Evolutionary conservation across 1,139 yeast genomes (phyloP), one percentile per base, ranked within the genome.

Genomic region (Yamadazyma kanchanaburiensis): DNA sequence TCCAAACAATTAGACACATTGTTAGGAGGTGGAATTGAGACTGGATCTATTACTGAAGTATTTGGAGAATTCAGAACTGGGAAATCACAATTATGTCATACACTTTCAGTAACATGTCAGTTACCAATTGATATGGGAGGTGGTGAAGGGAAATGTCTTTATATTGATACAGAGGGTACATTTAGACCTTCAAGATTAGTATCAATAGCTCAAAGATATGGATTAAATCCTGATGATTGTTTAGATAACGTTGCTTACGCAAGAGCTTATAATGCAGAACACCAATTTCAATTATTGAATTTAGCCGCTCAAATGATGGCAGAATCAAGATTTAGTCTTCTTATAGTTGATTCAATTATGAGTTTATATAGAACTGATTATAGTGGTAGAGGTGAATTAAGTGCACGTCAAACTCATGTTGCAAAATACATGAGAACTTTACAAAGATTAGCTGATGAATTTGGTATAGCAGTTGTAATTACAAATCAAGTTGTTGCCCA

Each of bases 1-100:
- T 88, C 97, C 5, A 87, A 88, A 51, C 94, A 88, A 49, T 68
- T 91, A 34, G 98, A 91, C 54, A 88, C 96, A 1, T 67, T 94
- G 32, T 65, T 94, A 20, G 97, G 96, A 8, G 99, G 99, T 29
- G 99, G 99, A 18, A 74, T 91, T 31, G 99, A 91, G 58, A 91
- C 99, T 0, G 99, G 99, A 2, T 83, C 95, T 2, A 84, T 94
- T 44, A 91, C 99, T 1, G 99, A 91, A 58, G 77, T 89, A 7
- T 91, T 87, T 64, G 99, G 99, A 24, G 98, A 91, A 59, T 94
- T 89, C 56, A 78, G 98, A 60, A 91, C 98, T 1, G 99, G 99
- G 28, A 91, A 91, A 56, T 87, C 96, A 5, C 99, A 91, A 62
- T 64, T 91, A 31, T 94, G 98, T 58, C 98, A 94, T 54, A 94